phyloP scores from a whole-genome alignment of 2,329 filamentous ascomycete species.

The Pseudogymnoascus sp. region DNA sequence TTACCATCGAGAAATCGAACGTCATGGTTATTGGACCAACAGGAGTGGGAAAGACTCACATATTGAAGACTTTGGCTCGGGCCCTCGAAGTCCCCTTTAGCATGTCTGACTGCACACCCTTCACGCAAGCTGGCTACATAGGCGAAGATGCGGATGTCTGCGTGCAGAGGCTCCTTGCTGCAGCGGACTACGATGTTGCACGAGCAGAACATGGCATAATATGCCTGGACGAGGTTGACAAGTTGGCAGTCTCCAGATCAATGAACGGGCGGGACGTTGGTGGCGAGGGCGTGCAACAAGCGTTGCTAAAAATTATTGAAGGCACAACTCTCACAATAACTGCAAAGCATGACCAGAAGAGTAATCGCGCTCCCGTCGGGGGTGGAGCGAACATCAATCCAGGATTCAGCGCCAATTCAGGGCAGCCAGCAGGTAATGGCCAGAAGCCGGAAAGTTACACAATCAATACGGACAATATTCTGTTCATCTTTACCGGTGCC shows the following conservation, averaged over 20 bases:
- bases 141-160: conserved; percentile 96
- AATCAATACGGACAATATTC: conserved; percentile 88
- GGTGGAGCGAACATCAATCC: conserved; percentile 14
- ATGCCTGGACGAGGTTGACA: conserved; percentile 94
- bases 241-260: conserved; percentile 55
- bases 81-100: conserved; percentile 93
- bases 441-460: conserved; percentile 46
- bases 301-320: conserved; percentile 89
- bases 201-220: conserved; percentile 88
- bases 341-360: conserved; percentile 61
- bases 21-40: conserved; percentile 84
- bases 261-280: conserved; percentile 88
- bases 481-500: conserved; percentile 94
- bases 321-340: conserved; percentile 89
- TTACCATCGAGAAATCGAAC: conserved; percentile 82
- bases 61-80: conserved; percentile 80
- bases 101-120: conserved; percentile 91
- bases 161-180: conserved; percentile 81
- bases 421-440: conserved; percentile 13
- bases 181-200: conserved; percentile 79
- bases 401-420: conserved; percentile 12
- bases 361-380: conserved; percentile 27
- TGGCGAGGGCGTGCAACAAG: conserved; percentile 94
- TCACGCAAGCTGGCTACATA: conserved; percentile 95
- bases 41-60: conserved; percentile 93